Percentiles rank a stretch among this genome's conserved stretches.
Conservation (phyloP, 2,329 filamentous ascomycete genomes). For the Alternaria triticina region DNA sequence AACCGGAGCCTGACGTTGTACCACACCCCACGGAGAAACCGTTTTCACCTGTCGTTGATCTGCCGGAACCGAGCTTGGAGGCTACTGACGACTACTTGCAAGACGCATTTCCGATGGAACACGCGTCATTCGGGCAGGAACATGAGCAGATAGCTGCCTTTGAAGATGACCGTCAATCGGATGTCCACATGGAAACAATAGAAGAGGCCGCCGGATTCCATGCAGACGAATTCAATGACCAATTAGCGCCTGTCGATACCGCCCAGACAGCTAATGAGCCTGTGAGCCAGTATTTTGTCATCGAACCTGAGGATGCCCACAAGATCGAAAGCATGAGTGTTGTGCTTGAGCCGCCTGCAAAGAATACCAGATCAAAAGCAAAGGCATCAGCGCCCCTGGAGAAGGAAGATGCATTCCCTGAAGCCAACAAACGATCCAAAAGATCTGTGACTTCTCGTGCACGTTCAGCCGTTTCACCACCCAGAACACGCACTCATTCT, state of each 20-base stretch:
- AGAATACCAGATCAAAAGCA: slow-evolving; percentile 42
- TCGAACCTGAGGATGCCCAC: slow-evolving; percentile 27
- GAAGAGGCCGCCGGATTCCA: slow-evolving; percentile 28
- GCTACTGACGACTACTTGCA: slow-evolving; percentile 13
- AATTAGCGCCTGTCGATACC: not conserved
- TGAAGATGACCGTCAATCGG: slow-evolving; percentile 15
- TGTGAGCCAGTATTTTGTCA: slow-evolving; percentile 19
- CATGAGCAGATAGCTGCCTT: slow-evolving; percentile 1
- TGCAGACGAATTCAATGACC: slow-evolving; percentile 5
- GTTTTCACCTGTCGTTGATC: not conserved
- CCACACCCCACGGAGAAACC: not conserved
- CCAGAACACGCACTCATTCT: slow-evolving; percentile 21
- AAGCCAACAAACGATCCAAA: slow-evolving; percentile 21
- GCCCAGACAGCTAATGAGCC: not conserved
- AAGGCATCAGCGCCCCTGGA: slow-evolving; percentile 31
- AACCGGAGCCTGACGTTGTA: not conserved
- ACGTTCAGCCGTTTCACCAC: slow-evolving; percentile 25
- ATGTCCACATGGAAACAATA: slow-evolving; percentile 41
- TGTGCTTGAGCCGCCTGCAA: slow-evolving; percentile 33
- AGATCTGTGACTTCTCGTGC: slow-evolving; percentile 21
- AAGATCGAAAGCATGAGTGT: slow-evolving; percentile 28
- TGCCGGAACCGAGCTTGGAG: slow-evolving; percentile 10
- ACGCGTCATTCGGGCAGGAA: not conserved
- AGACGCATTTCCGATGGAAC: slow-evolving; percentile 5
- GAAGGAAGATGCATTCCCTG: slow-evolving; percentile 18